These are phyloP conservation scores for Clonostachys solani DNA, from an alignment of 2,329 filamentous ascomycete genomes.

Conservation along the genomic window DNA sequence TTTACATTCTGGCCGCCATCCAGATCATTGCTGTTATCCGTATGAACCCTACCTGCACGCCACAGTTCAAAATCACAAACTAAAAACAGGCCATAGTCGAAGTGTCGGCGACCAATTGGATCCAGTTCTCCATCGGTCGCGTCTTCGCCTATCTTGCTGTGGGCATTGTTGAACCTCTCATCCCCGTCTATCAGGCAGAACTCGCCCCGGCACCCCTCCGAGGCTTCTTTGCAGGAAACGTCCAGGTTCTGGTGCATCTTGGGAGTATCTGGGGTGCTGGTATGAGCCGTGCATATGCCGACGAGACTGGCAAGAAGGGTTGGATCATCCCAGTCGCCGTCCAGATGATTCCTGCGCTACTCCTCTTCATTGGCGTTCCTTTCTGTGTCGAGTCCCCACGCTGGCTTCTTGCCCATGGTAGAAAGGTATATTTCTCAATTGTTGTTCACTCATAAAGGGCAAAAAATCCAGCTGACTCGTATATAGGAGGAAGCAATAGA, in stretches of 20 bases:
- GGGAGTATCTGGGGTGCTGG: slow-evolving; percentile 7
- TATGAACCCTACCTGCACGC: background rate
- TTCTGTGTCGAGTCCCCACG: slow-evolving; percentile 57
- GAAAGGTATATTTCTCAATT: slow-evolving; percentile 4
- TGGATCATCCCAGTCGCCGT: slow-evolving; percentile 7
- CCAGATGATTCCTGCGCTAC: slow-evolving; percentile 5
- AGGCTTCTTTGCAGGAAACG: slow-evolving; percentile 2
- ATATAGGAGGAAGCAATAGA: background rate
- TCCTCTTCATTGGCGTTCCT: slow-evolving; percentile 17
- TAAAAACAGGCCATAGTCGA: slow-evolving; percentile 1
- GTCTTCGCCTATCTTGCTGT: slow-evolving; percentile 3
- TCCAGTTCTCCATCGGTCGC: slow-evolving; percentile 2
- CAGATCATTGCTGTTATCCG: slow-evolving; percentile 4
- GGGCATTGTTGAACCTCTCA: slow-evolving; percentile 1
- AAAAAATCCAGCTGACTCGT: too few relatives aligned
- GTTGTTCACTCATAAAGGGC: background rate
- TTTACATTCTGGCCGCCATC: background rate
- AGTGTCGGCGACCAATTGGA: background rate
- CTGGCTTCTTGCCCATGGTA: slow-evolving; percentile 49
- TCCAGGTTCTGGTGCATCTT: slow-evolving; percentile 3
- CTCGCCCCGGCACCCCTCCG: slow-evolving; percentile 1
- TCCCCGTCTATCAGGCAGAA: slow-evolving; percentile 5
- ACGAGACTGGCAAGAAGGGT: slow-evolving; percentile 2
- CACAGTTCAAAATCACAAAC: background rate
- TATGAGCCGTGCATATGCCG: slow-evolving; percentile 6